Evolutionary conservation across 1,284 basidiomycete genomes (phyloP).

Genomic region (Puccinia polysora): DNA sequence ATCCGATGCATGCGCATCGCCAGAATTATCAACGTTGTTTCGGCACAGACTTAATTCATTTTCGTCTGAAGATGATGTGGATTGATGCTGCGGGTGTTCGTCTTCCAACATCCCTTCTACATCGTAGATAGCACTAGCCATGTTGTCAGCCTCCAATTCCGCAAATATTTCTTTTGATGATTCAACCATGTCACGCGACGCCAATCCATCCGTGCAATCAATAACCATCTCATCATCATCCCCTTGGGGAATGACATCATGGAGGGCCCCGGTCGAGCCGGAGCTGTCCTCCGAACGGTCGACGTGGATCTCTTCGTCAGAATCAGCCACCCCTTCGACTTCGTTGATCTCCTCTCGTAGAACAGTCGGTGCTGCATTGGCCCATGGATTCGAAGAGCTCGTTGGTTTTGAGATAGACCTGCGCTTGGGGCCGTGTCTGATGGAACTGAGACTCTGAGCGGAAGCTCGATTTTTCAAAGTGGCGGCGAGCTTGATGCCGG

Average conservation of each 20-base stretch:
- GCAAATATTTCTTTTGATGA: slow-evolving; percentile 8
- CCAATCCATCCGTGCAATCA: slow-evolving; percentile 1
- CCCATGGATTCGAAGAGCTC: slow-evolving; percentile 17
- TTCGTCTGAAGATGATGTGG: slow-evolving; percentile 38
- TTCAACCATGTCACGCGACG: slow-evolving; percentile 10
- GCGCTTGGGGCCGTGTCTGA: slow-evolving; percentile 1
- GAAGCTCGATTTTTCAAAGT: slow-evolving; percentile 14
- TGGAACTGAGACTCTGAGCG: slow-evolving; percentile 14
- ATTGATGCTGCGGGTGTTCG: neutral
- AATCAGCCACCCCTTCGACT: slow-evolving; percentile 12
- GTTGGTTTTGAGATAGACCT: slow-evolving; percentile 14
- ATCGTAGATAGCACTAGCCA: slow-evolving; percentile 62
- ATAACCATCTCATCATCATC: slow-evolving; percentile 24
- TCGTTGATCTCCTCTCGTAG: slow-evolving; percentile 15
- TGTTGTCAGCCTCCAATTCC: slow-evolving; percentile 50
- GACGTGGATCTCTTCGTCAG: slow-evolving; percentile 15
- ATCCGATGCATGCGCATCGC: slow-evolving; percentile 49
- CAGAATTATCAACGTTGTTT: slow-evolving; percentile 33
- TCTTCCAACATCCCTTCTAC: slow-evolving; percentile 56
- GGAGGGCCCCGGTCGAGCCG: neutral
- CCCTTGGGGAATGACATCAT: neutral
- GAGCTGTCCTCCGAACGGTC: neutral
- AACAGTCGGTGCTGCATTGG: neutral
- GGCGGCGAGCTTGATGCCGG: slow-evolving; percentile 34
- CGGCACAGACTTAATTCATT: slow-evolving; percentile 42